Evolutionary conservation across 2,329 filamentous ascomycete species (phyloP).

Genomic region (Ascosphaera apis): DNA sequence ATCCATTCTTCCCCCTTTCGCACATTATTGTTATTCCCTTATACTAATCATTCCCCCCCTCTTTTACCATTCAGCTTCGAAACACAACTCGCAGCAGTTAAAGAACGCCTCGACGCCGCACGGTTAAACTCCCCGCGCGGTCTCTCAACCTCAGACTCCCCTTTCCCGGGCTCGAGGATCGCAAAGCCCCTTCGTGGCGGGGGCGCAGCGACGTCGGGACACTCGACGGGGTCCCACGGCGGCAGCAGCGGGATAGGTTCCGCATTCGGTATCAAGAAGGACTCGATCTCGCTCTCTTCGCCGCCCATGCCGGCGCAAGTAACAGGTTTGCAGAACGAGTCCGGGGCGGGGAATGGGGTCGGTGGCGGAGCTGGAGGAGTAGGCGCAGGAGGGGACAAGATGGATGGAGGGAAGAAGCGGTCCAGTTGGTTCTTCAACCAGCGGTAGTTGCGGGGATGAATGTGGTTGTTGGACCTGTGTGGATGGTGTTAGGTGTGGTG

Average conservation of each 20-base stretch:
- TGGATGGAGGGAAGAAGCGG: slow-evolving; percentile 39
- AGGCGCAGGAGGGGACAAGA: slow-evolving; percentile 41
- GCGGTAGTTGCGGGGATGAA: too few relatives aligned
- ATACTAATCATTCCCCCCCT: slow-evolving; percentile 6
- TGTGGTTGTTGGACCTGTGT: not conserved
- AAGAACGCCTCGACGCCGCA: slow-evolving; percentile 87
- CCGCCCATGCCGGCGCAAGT: not conserved
- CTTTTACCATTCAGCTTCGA: slow-evolving; percentile 48
- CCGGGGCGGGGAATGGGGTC: not conserved
- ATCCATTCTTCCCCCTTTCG: slow-evolving; percentile 3
- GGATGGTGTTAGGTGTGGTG: not conserved
- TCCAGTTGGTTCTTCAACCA: slow-evolving; percentile 31
- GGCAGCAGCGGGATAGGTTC: not conserved
- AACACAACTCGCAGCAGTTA: slow-evolving; percentile 86
- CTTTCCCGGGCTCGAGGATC: slow-evolving; percentile 38
- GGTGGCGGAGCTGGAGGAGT: slow-evolving; percentile 17
- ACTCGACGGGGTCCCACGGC: not conserved
- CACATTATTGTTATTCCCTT: not conserved
- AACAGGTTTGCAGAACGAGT: not conserved
- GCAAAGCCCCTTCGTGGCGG: slow-evolving; percentile 39
- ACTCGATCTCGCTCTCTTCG: not conserved
- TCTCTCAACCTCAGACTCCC: slow-evolving; percentile 43
- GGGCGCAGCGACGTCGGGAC: too few relatives aligned
- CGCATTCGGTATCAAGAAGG: not conserved
- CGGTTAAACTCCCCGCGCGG: slow-evolving; percentile 79